Conservation (phyloP, 108 stramenopile species). For the Cylindrotheca closterium region DNA sequence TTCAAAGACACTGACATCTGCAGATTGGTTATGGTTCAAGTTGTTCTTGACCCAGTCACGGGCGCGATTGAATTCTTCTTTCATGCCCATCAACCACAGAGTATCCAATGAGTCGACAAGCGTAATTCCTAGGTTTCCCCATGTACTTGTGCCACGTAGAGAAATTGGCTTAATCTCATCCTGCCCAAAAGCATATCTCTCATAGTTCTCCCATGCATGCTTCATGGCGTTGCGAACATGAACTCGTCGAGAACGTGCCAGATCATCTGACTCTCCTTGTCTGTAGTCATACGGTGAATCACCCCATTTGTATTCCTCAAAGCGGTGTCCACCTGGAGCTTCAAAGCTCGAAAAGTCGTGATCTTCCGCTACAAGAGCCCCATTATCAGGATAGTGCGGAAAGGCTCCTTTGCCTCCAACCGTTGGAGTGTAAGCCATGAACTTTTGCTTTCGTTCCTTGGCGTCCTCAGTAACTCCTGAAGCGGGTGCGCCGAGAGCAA, state of each 20-base stretch:
- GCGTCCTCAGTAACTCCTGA: background rate
- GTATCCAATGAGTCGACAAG: constrained; percentile 96
- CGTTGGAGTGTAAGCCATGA: constrained; percentile 5
- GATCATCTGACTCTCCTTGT: constrained; percentile 41
- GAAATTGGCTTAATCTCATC: constrained; percentile 80
- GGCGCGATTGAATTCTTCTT: constrained; percentile 89
- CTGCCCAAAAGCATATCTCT: constrained; percentile 75
- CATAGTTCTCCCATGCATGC: constrained; percentile 72
- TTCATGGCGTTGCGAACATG: constrained; percentile 73
- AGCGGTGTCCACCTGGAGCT: constrained; percentile 57
- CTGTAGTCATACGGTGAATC: constrained; percentile 28
- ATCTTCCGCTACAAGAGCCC: constrained; percentile 12
- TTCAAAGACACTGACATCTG: constrained; percentile 91
- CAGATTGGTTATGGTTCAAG: constrained; percentile 47
- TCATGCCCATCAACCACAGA: constrained; percentile 94
- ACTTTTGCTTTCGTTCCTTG: background rate
- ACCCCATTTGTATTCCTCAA: constrained; percentile 54
- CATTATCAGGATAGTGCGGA: constrained; percentile 30
- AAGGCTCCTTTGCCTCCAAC: constrained; percentile 19
- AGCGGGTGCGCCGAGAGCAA: background rate
- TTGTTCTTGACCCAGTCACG: constrained; percentile 83
- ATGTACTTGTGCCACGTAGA: constrained; percentile 42
- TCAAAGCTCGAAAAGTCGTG: constrained; percentile 40
- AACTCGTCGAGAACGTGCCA: constrained; percentile 67
- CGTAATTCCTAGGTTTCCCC: constrained; percentile 93